Evolutionary conservation across 2,329 filamentous ascomycete species (phyloP).

Genomic region (Fusarium foetens): DNA sequence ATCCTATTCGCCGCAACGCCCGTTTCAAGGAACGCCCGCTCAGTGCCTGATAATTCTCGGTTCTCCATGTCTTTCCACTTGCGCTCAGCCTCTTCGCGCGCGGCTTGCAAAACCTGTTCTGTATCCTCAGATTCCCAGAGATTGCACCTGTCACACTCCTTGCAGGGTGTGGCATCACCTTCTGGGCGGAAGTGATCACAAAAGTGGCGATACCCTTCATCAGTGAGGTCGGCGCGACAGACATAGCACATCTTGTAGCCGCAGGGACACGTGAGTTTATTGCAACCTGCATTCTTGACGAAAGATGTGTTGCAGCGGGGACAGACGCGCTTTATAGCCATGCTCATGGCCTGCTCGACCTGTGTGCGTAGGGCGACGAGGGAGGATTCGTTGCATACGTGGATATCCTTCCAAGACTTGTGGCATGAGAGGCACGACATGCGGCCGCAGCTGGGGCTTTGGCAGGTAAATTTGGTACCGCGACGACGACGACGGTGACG

Average conservation of each 20-base stretch:
- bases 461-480: constrained; percentile 82
- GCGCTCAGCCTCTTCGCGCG: constrained; percentile 76
- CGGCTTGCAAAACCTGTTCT: constrained; percentile 73
- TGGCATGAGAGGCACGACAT: constrained; percentile 83
- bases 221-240: constrained; percentile 79
- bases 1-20: constrained; percentile 52
- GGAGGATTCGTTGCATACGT: constrained; percentile 88
- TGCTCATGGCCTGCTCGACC: constrained; percentile 91
- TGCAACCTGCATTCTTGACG: constrained; percentile 93
- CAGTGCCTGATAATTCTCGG: constrained; percentile 63
- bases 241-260: constrained; percentile 99
- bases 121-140: constrained; percentile 80
- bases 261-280: constrained; percentile 95
- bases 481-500: constrained; percentile 77
- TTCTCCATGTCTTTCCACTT: constrained; percentile 76
- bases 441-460: constrained; percentile 72
- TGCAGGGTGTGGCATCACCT: constrained; percentile 76
- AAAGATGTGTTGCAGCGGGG: constrained; percentile 91
- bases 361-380: constrained; percentile 85
- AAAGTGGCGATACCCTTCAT: constrained; percentile 90
- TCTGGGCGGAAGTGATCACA: constrained; percentile 93
- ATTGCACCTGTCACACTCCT: constrained; percentile 83
- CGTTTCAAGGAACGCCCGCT: constrained; percentile 67
- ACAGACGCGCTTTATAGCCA: constrained; percentile 94
- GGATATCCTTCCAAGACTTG: constrained; percentile 87